Percentiles rank a stretch among this genome's conserved stretches.
phyloP scores from a whole-genome alignment of 2,329 filamentous ascomycete species.

The Rasamsonia emersonii region DNA sequence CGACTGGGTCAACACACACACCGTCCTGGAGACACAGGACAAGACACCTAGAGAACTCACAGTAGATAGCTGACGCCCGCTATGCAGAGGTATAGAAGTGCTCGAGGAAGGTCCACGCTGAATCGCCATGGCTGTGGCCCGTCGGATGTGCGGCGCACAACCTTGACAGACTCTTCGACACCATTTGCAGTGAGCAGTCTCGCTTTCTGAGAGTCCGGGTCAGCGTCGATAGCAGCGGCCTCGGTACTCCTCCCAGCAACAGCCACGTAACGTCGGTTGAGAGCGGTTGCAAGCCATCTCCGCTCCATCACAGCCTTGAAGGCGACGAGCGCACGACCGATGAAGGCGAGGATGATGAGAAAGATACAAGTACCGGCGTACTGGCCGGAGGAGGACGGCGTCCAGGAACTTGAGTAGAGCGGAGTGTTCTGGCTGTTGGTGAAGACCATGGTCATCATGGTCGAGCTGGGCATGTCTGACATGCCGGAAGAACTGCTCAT shows the following conservation, averaged over 20 bases:
- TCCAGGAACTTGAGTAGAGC: slow-evolving; percentile 63
- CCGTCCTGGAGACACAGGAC: slow-evolving; percentile 4
- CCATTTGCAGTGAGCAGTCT: slow-evolving; percentile 65
- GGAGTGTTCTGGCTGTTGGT: slow-evolving; percentile 54
- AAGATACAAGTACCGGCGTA: slow-evolving; percentile 93
- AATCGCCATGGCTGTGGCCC: slow-evolving; percentile 65
- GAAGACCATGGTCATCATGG: slow-evolving; percentile 32
- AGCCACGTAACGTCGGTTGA: slow-evolving; percentile 67
- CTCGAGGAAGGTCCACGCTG: slow-evolving; percentile 67
- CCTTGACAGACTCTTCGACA: slow-evolving; percentile 68
- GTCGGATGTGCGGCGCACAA: slow-evolving; percentile 53
- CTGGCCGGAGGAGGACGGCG: slow-evolving; percentile 56
- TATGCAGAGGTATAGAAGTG: slow-evolving; percentile 60
- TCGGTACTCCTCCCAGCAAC: slow-evolving; percentile 57
- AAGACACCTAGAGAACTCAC: slow-evolving; percentile 49
- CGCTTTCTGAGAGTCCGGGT: slow-evolving; percentile 56
- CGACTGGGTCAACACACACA: background rate
- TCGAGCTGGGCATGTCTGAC: slow-evolving; percentile 5
- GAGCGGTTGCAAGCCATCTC: slow-evolving; percentile 61
- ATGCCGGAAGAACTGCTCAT: slow-evolving; percentile 7
- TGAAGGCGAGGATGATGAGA: slow-evolving; percentile 64
- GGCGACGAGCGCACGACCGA: slow-evolving; percentile 64
- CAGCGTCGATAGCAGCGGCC: slow-evolving; percentile 50
- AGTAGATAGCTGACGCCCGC: slow-evolving; percentile 76
- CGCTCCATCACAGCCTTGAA: slow-evolving; percentile 52